Base-by-base conservation (phyloP, 805 yeast species). In the Cyberlindnera maclurae region DNA sequence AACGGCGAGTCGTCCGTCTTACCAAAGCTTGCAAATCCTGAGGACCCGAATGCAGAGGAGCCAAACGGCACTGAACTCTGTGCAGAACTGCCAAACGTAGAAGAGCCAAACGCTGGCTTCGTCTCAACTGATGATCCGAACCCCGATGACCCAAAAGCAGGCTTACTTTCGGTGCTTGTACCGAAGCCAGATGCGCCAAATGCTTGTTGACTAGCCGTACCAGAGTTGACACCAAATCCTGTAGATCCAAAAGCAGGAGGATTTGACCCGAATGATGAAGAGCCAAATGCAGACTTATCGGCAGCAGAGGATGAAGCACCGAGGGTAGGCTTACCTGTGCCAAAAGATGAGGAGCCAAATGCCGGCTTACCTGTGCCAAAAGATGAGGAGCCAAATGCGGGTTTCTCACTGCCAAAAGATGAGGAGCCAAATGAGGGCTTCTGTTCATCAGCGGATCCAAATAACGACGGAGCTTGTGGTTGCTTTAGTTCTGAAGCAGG, bases 71-170 rank as follows among this genome's bases (percentile, higher is more conserved):
- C 10, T 4, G 26, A 18, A 5, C 24, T 11, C 22, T 12, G 8
- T 2, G 45, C 44, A n/a, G 34, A 29, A 15, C 37, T 15, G 15
- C 38, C 54, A 36, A 51, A 50, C 8, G 47, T 40, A 31, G 56
- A 37, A 15, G 57, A 40, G 6, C 62, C 67, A 38, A 59, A 43
- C 6, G 41, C 38, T 18, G 43, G 34, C 8, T 22, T 24, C 8
- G 17, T n/a, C 11, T 33, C 29, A 11, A 27, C 10, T 10, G 15
- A 18, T 15, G 42, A 31, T 11, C 50, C 59, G 36, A 52, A 52
- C 5, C 46, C 50, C 15, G 51, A 31, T 4, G 43, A 34, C 1
- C 36, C 36, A 37, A 34, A 34, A 18, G 31, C 40, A 31, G 41
- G 34, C 15, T 42, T 54, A 34, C 36, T 26, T 20, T 28, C 29